Conservation (phyloP, 768 basidiomycete genomes). For the Tephrocybe sp. region DNA sequence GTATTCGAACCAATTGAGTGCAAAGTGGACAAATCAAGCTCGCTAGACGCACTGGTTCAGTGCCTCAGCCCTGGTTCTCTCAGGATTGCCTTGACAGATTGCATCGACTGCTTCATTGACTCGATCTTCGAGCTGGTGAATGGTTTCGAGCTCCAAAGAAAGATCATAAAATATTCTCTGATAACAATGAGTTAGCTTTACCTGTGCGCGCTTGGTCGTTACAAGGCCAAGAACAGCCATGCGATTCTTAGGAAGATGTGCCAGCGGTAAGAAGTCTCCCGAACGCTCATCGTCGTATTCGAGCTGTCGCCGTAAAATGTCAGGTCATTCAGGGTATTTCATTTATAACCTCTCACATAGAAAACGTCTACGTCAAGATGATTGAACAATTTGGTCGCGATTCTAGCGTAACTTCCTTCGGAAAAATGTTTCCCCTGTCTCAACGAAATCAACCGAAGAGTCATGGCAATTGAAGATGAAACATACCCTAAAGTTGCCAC, state of each 20-base stretch:
- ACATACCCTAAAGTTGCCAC: slow-evolving; percentile 47
- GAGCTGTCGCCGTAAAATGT: slow-evolving; percentile 33
- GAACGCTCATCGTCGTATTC: slow-evolving; percentile 62
- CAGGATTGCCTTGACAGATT: slow-evolving; percentile 39
- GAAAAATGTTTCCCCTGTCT: slow-evolving; percentile 38
- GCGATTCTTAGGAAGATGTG: slow-evolving; percentile 43
- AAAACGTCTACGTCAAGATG: slow-evolving; percentile 53
- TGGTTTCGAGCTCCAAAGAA: slow-evolving; percentile 42
- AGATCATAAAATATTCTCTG: too few species aligned
- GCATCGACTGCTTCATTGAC: slow-evolving; percentile 52
- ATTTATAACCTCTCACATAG: slow-evolving; percentile 31
- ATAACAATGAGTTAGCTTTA: slow-evolving; percentile 11
- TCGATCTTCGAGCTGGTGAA: slow-evolving; percentile 44
- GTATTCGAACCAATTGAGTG: slow-evolving; percentile 3
- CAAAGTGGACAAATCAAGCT: not conserved
- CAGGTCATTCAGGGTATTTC: not conserved
- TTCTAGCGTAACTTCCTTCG: slow-evolving; percentile 56
- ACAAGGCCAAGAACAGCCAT: slow-evolving; percentile 46
- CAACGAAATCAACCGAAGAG: not conserved
- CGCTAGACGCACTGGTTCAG: slow-evolving; percentile 40
- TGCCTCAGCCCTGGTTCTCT: slow-evolving; percentile 45
- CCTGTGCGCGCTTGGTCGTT: slow-evolving; percentile 44
- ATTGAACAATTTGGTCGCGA: slow-evolving; percentile 54
- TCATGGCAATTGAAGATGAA: not conserved
- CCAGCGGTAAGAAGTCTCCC: slow-evolving; percentile 55